A percentile compares a stretch with the other conserved stretches of the same genome.
Conservation (phyloP, 441 rosid genomes). For the Gossypium schwendimanii region DNA sequence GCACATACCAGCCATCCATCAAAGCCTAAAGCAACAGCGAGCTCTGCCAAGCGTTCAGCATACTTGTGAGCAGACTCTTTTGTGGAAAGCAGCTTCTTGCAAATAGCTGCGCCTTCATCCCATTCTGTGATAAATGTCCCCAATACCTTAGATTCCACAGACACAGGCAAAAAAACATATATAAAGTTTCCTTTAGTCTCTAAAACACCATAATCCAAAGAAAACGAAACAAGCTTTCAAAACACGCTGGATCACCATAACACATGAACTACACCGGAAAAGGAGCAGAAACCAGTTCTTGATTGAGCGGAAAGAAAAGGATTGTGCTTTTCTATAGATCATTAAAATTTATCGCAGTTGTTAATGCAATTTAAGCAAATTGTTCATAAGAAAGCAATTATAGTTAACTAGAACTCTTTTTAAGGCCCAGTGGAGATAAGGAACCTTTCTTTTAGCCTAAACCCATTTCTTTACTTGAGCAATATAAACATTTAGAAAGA, state of each 20-base stretch:
- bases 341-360: background rate
- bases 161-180: conserved; percentile 7
- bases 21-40: conserved; percentile 59
- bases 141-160: conserved; percentile 50
- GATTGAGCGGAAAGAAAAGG: background rate
- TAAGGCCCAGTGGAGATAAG: too few species aligned
- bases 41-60: conserved; percentile 70
- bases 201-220: background rate
- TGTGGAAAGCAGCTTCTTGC: conserved; percentile 55
- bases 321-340: background rate
- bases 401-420: too few species aligned
- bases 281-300: background rate
- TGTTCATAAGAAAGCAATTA: background rate
- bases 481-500: background rate
- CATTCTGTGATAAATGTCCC: conserved; percentile 88
- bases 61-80: conserved; percentile 61
- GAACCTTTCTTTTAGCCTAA: background rate
- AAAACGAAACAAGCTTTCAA: background rate
- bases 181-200: conserved; percentile 4
- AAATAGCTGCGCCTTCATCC: conserved; percentile 53
- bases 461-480: background rate
- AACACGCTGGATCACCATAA: background rate
- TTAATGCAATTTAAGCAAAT: background rate
- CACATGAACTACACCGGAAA: background rate
- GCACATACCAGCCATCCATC: conserved; percentile 85